phyloP scores from a whole-genome alignment of 2,329 filamentous ascomycete species.

The Fusarium oligoseptatum region DNA sequence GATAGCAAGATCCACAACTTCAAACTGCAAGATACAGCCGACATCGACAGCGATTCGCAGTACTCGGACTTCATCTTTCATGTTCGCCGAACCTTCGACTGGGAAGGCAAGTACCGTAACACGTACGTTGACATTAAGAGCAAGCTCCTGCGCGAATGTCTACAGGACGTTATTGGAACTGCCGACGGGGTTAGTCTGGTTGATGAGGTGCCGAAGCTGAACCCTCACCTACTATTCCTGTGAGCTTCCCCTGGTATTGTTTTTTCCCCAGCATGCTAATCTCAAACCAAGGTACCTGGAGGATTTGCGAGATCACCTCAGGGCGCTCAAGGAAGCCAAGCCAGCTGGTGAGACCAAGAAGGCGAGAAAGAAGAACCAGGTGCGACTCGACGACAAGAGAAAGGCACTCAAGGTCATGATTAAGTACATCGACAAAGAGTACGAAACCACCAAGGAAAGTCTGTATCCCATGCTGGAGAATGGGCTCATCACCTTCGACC shows the following conservation, averaged over 20 bases:
- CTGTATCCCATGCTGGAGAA: slow-evolving; percentile 84
- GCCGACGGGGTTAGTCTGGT: slow-evolving; percentile 76
- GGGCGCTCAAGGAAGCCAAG: slow-evolving; percentile 72
- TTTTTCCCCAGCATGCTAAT: not conserved
- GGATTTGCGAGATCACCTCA: slow-evolving; percentile 75
- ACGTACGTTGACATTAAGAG: slow-evolving; percentile 90
- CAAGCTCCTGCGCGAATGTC: slow-evolving; percentile 78
- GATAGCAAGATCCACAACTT: slow-evolving; percentile 63
- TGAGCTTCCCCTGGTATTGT: slow-evolving; percentile 49
- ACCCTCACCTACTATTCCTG: slow-evolving; percentile 79
- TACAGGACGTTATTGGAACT: slow-evolving; percentile 55
- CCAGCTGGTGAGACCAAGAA: slow-evolving; percentile 62
- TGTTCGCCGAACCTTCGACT: slow-evolving; percentile 85
- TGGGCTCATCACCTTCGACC: slow-evolving; percentile 88
- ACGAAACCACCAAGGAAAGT: slow-evolving; percentile 79
- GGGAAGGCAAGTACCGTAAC: slow-evolving; percentile 81
- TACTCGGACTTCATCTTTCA: slow-evolving; percentile 88
- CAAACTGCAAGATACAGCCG: slow-evolving; percentile 68
- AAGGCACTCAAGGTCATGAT: slow-evolving; percentile 79
- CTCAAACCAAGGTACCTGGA: slow-evolving; percentile 75
- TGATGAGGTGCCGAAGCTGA: slow-evolving; percentile 80
- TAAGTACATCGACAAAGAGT: slow-evolving; percentile 85
- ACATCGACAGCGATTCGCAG: slow-evolving; percentile 60
- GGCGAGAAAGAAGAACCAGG: slow-evolving; percentile 72
- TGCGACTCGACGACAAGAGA: slow-evolving; percentile 69